Base-by-base conservation (phyloP, 805 yeast species). In the Candida sonorensis region DNA sequence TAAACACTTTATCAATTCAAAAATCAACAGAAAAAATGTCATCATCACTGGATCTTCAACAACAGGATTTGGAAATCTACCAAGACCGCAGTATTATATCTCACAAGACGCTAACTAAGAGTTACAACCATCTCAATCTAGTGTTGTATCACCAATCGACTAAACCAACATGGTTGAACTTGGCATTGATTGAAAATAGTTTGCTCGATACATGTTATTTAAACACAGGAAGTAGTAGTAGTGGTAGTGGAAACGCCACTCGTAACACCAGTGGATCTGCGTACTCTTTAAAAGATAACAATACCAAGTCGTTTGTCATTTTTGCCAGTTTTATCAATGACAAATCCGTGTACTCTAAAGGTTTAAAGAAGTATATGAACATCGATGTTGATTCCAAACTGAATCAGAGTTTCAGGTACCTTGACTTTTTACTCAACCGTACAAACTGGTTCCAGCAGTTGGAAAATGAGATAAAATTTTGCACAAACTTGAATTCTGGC, bases 121-220 rank as follows among this genome's bases (percentile, higher is more conserved):
- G 36, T n/a, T 21, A 38, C 42, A 48, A 44, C 27, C 40, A 49
- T 21, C 45, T 62, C 30, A 48, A 63, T 3, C 33, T 64, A 8
- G 40, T 70, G 2, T 63, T 72, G 0, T 61, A 67, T 29, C 52
- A 58, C 1, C 63, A 61, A 30, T 77, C 81, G 0, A 77, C 82
- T 0, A 66, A 73, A 17, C 76, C 88, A 2, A 52, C 72, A 5
- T 81, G 90, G 90, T 58, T 81, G 23, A 46, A 69, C 4, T 66
- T 66, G 34, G 66, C 77, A 2, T 50, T 81, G 15, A 55, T 77
- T 7, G 85, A 80, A 44, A 66, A 64, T 22, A 55, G 64, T 17
- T 40, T 74, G 11, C 45, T 56, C 12, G 81, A 77, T 4, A 66
- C 75, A 10, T 29, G 65, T 58, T 44, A 62, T 33, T 25, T 64